Evolutionary conservation across 225 moss, liverwort and hornwort genomes (phyloP).

Genomic region (Neckera pumila): DNA sequence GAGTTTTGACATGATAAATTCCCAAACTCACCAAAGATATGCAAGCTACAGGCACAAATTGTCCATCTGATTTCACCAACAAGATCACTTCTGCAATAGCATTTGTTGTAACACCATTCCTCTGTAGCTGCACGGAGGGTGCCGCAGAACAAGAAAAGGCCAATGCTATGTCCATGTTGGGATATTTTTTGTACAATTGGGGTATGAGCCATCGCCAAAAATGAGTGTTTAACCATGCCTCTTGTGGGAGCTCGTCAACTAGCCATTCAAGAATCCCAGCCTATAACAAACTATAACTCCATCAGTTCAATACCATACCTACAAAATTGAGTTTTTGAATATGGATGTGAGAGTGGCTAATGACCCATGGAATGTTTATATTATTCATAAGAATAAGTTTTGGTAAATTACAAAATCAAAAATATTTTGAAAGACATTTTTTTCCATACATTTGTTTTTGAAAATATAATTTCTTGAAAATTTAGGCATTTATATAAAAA

Average conservation of each 20-base stretch:
- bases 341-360: not conserved
- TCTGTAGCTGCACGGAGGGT: slow-evolving; percentile 40
- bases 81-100: slow-evolving; percentile 56
- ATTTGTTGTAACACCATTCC: slow-evolving; percentile 30
- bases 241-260: slow-evolving; percentile 54
- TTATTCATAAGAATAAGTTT: not conserved
- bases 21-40: slow-evolving; percentile 48
- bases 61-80: slow-evolving; percentile 32
- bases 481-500: not conserved
- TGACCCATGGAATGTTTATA: not conserved
- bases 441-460: not conserved
- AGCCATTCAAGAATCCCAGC: slow-evolving; percentile 56
- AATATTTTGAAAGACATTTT: not conserved
- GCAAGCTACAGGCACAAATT: slow-evolving; percentile 52
- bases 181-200: slow-evolving; percentile 80
- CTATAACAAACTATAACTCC: not conserved
- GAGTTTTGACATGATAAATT: not conserved
- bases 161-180: slow-evolving; percentile 69
- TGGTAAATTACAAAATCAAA: not conserved
- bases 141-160: slow-evolving; percentile 50
- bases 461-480: not conserved
- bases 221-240: slow-evolving; percentile 73
- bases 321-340: not conserved
- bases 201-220: slow-evolving; percentile 84
- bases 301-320: not conserved